phyloP scores from a whole-genome alignment of 2,329 filamentous ascomycete species.

The Beauveria caledonica region DNA sequence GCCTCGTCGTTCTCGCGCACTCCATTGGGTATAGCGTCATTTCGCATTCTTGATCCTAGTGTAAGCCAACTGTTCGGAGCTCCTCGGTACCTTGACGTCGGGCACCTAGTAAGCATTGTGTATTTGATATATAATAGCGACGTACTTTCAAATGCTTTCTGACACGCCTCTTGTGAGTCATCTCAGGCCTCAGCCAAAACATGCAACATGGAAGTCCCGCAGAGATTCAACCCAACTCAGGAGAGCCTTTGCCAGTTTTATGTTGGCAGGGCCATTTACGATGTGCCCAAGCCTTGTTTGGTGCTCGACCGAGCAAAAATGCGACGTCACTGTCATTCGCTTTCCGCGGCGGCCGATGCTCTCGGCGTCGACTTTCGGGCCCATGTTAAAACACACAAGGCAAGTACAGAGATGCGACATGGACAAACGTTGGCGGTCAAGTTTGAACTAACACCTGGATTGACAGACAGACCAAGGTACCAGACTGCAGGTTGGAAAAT shows the following conservation, averaged over 20 bases:
- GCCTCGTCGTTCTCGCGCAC: slow-evolving; percentile 12
- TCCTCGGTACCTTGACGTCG: not conserved
- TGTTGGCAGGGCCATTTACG: slow-evolving; percentile 18
- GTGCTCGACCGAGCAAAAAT: slow-evolving; percentile 48
- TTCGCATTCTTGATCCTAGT: not conserved
- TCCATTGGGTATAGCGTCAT: slow-evolving; percentile 10
- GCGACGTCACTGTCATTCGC: slow-evolving; percentile 45
- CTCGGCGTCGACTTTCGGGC: slow-evolving; percentile 49
- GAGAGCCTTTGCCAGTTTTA: slow-evolving; percentile 19
- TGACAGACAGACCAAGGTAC: slow-evolving; percentile 46
- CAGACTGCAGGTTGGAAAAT: slow-evolving; percentile 43
- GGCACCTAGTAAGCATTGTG: not conserved
- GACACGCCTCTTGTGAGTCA: not conserved
- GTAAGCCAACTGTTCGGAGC: not conserved
- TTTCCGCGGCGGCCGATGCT: slow-evolving; percentile 40
- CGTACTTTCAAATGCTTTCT: not conserved
- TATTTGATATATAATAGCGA: not conserved
- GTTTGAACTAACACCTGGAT: too few species aligned
- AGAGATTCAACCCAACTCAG: slow-evolving; percentile 11
- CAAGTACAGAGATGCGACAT: slow-evolving; percentile 16
- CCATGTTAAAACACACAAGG: slow-evolving; percentile 61
- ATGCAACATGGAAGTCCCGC: slow-evolving; percentile 17
- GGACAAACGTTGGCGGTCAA: rapidly evolving
- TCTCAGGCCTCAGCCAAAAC: too few species aligned
- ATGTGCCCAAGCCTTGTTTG: slow-evolving; percentile 45